Conservation (phyloP, 257 asterid genomes). For the Ocimum tenuiflorum region DNA sequence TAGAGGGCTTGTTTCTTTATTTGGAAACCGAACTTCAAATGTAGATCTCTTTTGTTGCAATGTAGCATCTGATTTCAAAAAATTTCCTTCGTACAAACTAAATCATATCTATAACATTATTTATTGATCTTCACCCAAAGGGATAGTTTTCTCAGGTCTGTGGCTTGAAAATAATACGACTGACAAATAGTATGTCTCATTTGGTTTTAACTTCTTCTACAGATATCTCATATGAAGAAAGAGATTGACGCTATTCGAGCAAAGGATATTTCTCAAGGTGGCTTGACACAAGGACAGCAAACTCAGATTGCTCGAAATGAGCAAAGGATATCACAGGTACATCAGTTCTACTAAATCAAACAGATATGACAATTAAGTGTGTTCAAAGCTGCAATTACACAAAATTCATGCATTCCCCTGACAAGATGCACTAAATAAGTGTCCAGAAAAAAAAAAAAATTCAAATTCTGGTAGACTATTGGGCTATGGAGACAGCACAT, state of each 20-base stretch:
- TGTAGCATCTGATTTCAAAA: not conserved
- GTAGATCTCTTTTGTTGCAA: not conserved
- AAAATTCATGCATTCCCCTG: not conserved
- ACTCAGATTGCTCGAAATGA: conserved; percentile 99
- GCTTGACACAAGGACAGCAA: conserved; percentile 96
- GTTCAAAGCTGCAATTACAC: not conserved
- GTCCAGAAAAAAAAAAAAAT: not conserved
- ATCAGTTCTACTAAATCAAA: conserved; percentile 10
- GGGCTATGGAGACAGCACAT: not conserved
- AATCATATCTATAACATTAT: not conserved
- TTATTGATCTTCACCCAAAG: conserved; percentile 6
- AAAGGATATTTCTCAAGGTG: conserved; percentile 99
- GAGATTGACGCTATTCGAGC: conserved; percentile 98
- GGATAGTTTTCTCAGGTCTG: not conserved
- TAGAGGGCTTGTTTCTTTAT: too few species aligned
- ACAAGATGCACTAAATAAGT: not conserved
- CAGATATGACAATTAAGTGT: conserved; percentile 3
- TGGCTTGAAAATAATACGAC: not conserved
- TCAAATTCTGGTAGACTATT: too few species aligned
- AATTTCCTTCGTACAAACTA: not conserved
- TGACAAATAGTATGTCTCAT: not conserved
- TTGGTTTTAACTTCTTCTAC: conserved; percentile 12
- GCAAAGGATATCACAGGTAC: conserved; percentile 92
- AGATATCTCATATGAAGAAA: conserved; percentile 99
- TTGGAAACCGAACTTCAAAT: too few species aligned